Evolutionary conservation across 495 filamentous ascomycete species (phyloP), one percentile per base, ranked within the genome.

Genomic region (Annulohypoxylon stygium): DNA sequence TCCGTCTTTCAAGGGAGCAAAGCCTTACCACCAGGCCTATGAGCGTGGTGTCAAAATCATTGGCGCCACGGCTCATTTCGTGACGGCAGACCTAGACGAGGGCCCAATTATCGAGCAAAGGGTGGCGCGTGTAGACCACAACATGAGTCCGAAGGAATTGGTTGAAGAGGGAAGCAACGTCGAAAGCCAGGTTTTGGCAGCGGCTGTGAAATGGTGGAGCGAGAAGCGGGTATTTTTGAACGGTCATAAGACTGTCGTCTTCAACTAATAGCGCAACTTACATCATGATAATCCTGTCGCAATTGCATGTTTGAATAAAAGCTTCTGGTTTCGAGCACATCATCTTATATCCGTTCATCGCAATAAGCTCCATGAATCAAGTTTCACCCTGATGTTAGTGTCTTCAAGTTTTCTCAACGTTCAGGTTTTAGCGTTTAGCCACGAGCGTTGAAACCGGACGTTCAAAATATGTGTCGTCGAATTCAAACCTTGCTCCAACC

Each of bases 91-190:
- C 76, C 80, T 93, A 54, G 91, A 93, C 73, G 91, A 93, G 79
- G 91, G 91, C 4, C 91, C 91, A 16, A 93, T 93, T 71, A 93
- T 93, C 74, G 91, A 93, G 85, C 91, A 93, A 85, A 88, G 90
- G 61, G 88, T 92, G 37, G 84, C 88, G 6, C 83, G 90, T 2
- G 90, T 93, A 9, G 87, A 89, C 80, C 91, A 93, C 78, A 85
- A 81, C 34, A 87, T 92, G 88, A 89, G 87, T 74, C 85, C 91
- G 16, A 91, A 91, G 83, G 87, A 88, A 78, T 78, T 93, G 79
- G 90, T 90, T 3, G 87, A 90, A 61, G 90, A 91, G 71, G 91
- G 91, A 12, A 91, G 88, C 73, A 93, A 92, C 72, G 89, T 92
- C 7, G 91, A 93, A 83, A 92, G 89, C 75, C 90, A 91, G 67